Conservation (phyloP, 768 basidiomycete species). For the Podaxis mareebaensis region DNA sequence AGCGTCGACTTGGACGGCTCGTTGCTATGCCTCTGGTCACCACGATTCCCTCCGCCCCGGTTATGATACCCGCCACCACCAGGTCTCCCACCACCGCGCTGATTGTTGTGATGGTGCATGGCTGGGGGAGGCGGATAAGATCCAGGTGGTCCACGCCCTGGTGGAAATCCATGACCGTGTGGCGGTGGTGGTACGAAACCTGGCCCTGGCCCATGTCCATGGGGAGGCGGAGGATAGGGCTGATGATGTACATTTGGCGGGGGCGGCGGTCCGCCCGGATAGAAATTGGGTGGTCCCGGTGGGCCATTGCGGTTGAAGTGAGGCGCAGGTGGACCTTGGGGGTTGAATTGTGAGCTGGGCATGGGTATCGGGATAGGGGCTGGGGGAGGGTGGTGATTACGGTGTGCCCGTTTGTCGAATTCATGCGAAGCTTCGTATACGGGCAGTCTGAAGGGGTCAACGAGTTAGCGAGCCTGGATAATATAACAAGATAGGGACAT, state of each 20-base stretch:
- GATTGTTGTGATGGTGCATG: background rate
- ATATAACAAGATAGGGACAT: conserved; percentile 26
- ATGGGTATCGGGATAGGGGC: conserved; percentile 27
- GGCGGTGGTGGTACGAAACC: conserved; percentile 17
- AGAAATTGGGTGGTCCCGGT: conserved; percentile 34
- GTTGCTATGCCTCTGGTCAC: conserved; percentile 9
- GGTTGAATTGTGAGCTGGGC: conserved; percentile 28
- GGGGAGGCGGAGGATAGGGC: conserved; percentile 2
- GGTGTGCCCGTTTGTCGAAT: conserved; percentile 73
- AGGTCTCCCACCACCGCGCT: conserved; percentile 8
- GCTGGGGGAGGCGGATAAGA: conserved; percentile 16
- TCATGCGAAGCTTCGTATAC: conserved; percentile 83
- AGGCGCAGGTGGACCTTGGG: conserved; percentile 15
- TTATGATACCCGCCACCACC: conserved; percentile 17
- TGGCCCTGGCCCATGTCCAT: conserved; percentile 22
- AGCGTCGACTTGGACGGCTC: conserved; percentile 6
- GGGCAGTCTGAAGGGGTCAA: conserved; percentile 51
- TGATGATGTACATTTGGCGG: conserved; percentile 11
- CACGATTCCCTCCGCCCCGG: conserved; percentile 16
- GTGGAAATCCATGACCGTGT: conserved; percentile 13
- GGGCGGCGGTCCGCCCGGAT: conserved; percentile 20
- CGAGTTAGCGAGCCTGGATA: conserved; percentile 4
- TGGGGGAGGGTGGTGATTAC: conserved; percentile 35
- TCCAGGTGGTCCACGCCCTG: conserved; percentile 13
- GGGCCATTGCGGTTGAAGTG: conserved; percentile 23